These are phyloP conservation scores for Musa schizocarpa DNA, from an alignment of 176 grass and related monocot genomes.

Conservation along the genomic window DNA sequence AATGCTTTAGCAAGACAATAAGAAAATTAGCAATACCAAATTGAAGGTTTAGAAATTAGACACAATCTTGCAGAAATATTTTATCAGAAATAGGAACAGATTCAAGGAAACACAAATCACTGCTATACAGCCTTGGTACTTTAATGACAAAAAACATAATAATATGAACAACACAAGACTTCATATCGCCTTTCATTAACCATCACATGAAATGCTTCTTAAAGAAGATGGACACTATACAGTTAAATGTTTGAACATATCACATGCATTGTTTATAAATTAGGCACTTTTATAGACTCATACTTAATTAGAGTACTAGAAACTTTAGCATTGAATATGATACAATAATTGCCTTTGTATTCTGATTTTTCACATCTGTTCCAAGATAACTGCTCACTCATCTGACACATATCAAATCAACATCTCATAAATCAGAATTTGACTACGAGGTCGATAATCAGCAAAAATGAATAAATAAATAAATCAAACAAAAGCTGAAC, in stretches of 20 bases:
- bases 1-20: background rate
- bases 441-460: background rate
- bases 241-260: background rate
- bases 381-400: background rate
- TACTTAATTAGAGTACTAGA: background rate
- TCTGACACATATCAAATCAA: no score
- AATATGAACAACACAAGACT: background rate
- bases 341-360: background rate
- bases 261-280: background rate
- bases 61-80: background rate
- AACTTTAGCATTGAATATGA: background rate
- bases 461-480: conserved; percentile 4
- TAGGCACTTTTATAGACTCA: background rate
- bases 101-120: background rate
- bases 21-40: background rate
- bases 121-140: background rate
- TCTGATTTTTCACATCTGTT: background rate
- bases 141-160: background rate
- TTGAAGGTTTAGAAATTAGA: background rate
- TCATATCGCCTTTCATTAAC: background rate
- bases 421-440: no score
- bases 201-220: background rate
- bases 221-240: background rate
- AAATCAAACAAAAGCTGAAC: conserved; percentile 11
- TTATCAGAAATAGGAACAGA: background rate